Conservation (phyloP, 768 basidiomycete genomes). For the Russula griseocarnosa region DNA sequence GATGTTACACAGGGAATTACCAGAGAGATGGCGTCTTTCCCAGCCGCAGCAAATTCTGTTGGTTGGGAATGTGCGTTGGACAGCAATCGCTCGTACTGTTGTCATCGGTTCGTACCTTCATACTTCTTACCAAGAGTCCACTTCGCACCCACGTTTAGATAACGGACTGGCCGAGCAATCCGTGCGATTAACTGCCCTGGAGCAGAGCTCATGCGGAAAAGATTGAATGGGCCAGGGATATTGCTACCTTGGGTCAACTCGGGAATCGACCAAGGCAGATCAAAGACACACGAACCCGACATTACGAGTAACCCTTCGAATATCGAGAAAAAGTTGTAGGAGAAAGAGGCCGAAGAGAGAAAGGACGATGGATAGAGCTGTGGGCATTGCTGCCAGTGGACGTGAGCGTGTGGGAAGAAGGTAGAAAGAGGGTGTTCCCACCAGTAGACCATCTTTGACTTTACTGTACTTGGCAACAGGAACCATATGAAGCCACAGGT, state of each 20-base stretch:
- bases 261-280: background rate
- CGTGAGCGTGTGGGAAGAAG: background rate
- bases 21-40: slow-evolving; percentile 9
- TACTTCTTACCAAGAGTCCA: background rate
- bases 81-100: too few species aligned
- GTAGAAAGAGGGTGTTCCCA: background rate
- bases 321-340: background rate
- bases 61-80: background rate
- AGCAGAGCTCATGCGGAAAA: background rate
- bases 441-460: background rate
- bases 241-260: background rate
- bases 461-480: too few species aligned
- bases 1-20: slow-evolving; percentile 1
- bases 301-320: slow-evolving; percentile 6
- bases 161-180: background rate
- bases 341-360: slow-evolving; percentile 6
- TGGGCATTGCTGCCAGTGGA: background rate
- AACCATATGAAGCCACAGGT: too few species aligned
- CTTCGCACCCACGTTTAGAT: background rate
- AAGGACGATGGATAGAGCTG: background rate
- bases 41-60: slow-evolving; percentile 16
- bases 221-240: slow-evolving; percentile 7
- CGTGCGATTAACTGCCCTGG: background rate
- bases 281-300: slow-evolving; percentile 6
- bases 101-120: slow-evolving; percentile 4